These are phyloP conservation scores for Euphorbia corollata DNA, from an alignment of 441 rosid species.

Conservation along the genomic window DNA sequence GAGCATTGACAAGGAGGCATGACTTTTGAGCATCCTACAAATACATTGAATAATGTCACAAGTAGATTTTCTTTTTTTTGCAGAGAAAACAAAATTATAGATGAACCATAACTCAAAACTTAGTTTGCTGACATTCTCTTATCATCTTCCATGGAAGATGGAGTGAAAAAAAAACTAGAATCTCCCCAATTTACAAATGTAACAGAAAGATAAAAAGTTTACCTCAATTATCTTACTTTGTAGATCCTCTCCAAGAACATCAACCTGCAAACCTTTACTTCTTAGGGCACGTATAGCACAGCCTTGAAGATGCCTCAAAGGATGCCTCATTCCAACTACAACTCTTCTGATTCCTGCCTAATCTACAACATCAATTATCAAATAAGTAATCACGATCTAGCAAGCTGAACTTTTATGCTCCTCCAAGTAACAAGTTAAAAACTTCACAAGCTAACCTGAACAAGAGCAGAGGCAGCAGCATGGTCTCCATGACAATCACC, in stretches of 20 bases:
- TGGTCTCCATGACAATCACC: conserved; percentile 91
- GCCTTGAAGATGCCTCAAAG: conserved; percentile 79
- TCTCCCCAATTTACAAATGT: not conserved
- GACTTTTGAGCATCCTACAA: conserved; percentile 68
- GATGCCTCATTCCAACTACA: conserved; percentile 81
- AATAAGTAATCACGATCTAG: not conserved
- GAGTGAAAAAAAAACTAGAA: not conserved
- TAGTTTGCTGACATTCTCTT: not conserved
- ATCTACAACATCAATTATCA: conserved; percentile 26
- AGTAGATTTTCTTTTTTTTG: not conserved
- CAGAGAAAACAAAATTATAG: not conserved
- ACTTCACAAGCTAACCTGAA: conserved; percentile 43
- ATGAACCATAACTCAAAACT: not conserved
- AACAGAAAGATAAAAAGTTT: conserved; percentile 4
- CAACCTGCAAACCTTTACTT: conserved; percentile 66
- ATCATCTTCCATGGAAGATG: not conserved
- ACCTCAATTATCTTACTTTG: conserved; percentile 71
- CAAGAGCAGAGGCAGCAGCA: conserved; percentile 73
- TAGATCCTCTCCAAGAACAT: conserved; percentile 83
- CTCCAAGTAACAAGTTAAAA: not conserved
- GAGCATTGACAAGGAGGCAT: conserved; percentile 79
- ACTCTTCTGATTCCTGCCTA: conserved; percentile 82
- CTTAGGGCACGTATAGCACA: conserved; percentile 58
- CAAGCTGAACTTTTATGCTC: not conserved
- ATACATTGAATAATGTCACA: conserved; percentile 9